Percentiles rank a stretch among this genome's conserved stretches.
Conservation (phyloP, 805 yeast species). For the Barnettozyma siamensis region DNA sequence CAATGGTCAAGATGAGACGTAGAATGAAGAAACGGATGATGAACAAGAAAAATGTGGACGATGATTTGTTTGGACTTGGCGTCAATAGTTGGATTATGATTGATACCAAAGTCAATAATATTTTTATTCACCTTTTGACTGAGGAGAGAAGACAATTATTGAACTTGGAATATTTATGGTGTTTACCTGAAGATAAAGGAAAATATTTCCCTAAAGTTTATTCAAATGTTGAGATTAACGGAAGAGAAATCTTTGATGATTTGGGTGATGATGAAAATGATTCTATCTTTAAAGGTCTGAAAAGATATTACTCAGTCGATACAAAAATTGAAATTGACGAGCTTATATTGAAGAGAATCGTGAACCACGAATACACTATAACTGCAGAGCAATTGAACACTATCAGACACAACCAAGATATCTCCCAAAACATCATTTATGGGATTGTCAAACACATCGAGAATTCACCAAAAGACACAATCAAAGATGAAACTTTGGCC, state of each 20-base stretch:
- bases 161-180: constrained; percentile 68
- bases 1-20: constrained; percentile 44
- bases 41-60: constrained; percentile 45
- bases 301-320: constrained; percentile 33
- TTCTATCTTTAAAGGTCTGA: constrained; percentile 40
- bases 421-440: constrained; percentile 6
- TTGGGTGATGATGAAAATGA: constrained; percentile 24
- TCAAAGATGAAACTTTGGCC: not conserved
- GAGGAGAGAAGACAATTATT: constrained; percentile 59
- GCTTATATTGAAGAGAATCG: constrained; percentile 12
- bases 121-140: constrained; percentile 70
- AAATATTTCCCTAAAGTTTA: constrained; percentile 9
- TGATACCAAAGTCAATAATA: constrained; percentile 56
- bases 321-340: constrained; percentile 6
- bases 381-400: constrained; percentile 2
- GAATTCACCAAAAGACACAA: constrained; percentile 1
- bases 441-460: constrained; percentile 6
- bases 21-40: constrained; percentile 48
- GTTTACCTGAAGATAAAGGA: constrained; percentile 29
- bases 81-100: constrained; percentile 82
- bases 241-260: constrained; percentile 6
- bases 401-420: constrained; percentile 6
- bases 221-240: constrained; percentile 2
- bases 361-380: constrained; percentile 9
- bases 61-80: constrained; percentile 47